phyloP scores from a whole-genome alignment of 2,329 filamentous ascomycete genomes.

The Colletotrichum sublineola region DNA sequence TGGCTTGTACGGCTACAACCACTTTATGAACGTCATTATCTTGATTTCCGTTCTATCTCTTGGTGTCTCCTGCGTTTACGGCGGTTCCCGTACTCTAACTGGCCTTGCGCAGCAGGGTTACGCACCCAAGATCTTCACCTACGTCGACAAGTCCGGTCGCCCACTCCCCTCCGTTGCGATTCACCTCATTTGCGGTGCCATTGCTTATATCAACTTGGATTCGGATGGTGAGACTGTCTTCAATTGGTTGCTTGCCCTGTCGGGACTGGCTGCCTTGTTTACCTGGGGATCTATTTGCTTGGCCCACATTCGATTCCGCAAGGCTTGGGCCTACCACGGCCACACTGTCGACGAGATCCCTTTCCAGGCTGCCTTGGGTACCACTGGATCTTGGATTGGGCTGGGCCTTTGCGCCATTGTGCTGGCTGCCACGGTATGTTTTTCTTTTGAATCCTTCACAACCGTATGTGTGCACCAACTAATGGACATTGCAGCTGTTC shows the following conservation, averaged over 20 bases:
- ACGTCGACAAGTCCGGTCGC: constrained; percentile 69
- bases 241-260: constrained; percentile 75
- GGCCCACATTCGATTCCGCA: constrained; percentile 77
- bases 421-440: constrained; percentile 63
- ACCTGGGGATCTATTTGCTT: constrained; percentile 79
- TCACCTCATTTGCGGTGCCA: constrained; percentile 62
- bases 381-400: constrained; percentile 75
- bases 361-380: constrained; percentile 71
- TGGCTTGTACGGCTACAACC: constrained; percentile 62
- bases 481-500: constrained; percentile 53
- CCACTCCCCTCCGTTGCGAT: constrained; percentile 64
- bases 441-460: constrained; percentile 29
- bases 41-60: constrained; percentile 71
- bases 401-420: constrained; percentile 69
- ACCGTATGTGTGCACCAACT: too few species aligned
- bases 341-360: constrained; percentile 76
- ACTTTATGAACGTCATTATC: constrained; percentile 72
- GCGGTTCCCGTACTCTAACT: constrained; percentile 69
- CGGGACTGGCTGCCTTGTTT: constrained; percentile 74
- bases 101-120: constrained; percentile 71
- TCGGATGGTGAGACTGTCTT: constrained; percentile 66
- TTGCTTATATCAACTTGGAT: constrained; percentile 64
- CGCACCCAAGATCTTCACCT: constrained; percentile 68
- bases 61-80: constrained; percentile 70
- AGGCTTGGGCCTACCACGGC: constrained; percentile 72